phyloP scores from a whole-genome alignment of 768 basidiomycete species.

The Imleria badia region DNA sequence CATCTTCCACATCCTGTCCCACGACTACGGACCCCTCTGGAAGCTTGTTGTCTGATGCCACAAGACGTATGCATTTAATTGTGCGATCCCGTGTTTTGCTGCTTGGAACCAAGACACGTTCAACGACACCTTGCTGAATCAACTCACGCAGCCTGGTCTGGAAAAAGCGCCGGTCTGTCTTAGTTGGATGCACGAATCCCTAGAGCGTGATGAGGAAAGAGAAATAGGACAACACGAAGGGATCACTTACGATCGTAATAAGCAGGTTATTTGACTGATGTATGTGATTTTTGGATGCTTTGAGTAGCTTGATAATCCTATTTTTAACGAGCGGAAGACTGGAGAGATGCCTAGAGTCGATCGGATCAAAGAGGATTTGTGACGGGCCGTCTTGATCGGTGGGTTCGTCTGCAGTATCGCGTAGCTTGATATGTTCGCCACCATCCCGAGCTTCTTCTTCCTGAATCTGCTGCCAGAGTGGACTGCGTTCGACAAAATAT shows the following conservation, averaged over 20 bases:
- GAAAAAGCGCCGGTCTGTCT: constrained; percentile 81
- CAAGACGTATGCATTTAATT: constrained; percentile 68
- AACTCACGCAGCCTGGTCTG: constrained; percentile 71
- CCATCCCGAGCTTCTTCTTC: constrained; percentile 57
- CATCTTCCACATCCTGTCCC: constrained; percentile 40
- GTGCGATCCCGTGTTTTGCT: constrained; percentile 44
- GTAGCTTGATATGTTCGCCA: constrained; percentile 11
- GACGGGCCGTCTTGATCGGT: constrained; percentile 17
- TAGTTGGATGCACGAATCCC: constrained; percentile 76
- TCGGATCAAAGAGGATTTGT: constrained; percentile 61
- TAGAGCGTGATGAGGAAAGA: constrained; percentile 29
- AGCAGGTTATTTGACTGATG: constrained; percentile 77
- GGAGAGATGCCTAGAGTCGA: constrained; percentile 75
- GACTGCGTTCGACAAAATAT: constrained; percentile 76
- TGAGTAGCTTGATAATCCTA: constrained; percentile 71
- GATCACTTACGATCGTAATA: constrained; percentile 62
- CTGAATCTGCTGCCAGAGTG: constrained; percentile 74
- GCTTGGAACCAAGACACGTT: constrained; percentile 70
- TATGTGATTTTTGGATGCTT: constrained; percentile 64
- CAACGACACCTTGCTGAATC: constrained; percentile 69
- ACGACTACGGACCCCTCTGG: constrained; percentile 38
- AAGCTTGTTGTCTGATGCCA: constrained; percentile 40
- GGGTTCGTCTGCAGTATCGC: constrained; percentile 21
- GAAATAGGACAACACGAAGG: not conserved
- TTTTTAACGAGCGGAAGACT: constrained; percentile 70